These are phyloP conservation scores for Diaporthe batatas DNA, from an alignment of 2,329 filamentous ascomycete genomes.

Conservation along the genomic window DNA sequence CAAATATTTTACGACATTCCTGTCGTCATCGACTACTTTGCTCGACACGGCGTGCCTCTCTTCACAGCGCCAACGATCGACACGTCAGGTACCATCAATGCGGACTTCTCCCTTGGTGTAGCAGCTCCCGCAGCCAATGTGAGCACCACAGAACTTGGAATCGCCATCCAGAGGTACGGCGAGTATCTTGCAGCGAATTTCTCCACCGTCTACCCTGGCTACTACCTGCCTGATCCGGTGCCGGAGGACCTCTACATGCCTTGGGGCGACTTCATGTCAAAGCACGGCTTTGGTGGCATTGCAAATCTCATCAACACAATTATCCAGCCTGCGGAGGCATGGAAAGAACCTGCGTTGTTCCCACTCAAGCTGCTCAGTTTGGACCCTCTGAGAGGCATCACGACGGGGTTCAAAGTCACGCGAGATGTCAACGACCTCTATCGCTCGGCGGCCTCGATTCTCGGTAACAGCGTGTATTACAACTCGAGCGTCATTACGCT, in stretches of 20 bases:
- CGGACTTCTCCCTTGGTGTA: constrained; percentile 21
- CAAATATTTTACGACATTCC: constrained; percentile 45
- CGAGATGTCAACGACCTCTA: constrained; percentile 35
- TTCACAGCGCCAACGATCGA: constrained; percentile 25
- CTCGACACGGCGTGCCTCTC: constrained; percentile 43
- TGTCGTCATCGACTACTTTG: constrained; percentile 59
- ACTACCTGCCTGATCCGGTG: constrained; percentile 38
- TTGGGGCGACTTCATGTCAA: constrained; percentile 30
- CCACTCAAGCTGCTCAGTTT: constrained; percentile 22
- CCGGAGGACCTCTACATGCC: constrained; percentile 33
- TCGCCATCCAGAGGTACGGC: constrained; percentile 13
- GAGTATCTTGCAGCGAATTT: constrained; percentile 27
- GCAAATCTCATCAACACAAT: constrained; percentile 36
- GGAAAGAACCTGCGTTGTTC: constrained; percentile 28
- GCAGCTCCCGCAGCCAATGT: constrained; percentile 22
- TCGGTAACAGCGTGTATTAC: constrained; percentile 33
- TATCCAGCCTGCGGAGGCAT: constrained; percentile 4
- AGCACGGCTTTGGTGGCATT: constrained; percentile 28
- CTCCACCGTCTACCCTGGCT: constrained; percentile 38
- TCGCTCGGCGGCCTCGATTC: constrained; percentile 28
- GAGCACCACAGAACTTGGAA: constrained; percentile 9
- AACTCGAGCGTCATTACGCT: constrained; percentile 11
- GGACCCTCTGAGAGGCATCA: constrained; percentile 15
- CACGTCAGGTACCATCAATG: constrained; percentile 6
- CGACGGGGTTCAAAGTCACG: constrained; percentile 23